These are phyloP conservation scores for Ustilago cynodontis DNA, from an alignment of 1,284 basidiomycete genomes.

Conservation along the genomic window DNA sequence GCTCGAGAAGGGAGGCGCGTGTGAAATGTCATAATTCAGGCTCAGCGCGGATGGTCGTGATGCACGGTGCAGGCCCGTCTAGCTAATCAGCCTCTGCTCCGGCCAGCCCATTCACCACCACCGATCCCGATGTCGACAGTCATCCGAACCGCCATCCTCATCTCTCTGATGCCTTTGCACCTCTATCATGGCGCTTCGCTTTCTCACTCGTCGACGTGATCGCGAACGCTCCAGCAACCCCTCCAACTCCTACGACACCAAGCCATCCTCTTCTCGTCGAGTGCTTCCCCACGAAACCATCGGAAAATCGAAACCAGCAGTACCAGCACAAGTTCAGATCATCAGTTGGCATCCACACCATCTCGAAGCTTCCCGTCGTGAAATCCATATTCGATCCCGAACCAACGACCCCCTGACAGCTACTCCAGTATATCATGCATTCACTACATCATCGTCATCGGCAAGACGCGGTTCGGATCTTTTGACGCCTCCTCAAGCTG, in stretches of 20 bases:
- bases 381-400: slow-evolving; percentile 15
- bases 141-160: neutral
- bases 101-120: neutral
- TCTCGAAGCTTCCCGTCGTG: slow-evolving; percentile 8
- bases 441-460: neutral
- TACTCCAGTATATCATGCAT: slow-evolving; percentile 7
- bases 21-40: neutral
- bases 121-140: too few relatives aligned
- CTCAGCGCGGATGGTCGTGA: neutral
- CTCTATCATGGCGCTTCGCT: slow-evolving; percentile 32
- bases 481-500: neutral
- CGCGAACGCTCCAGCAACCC: slow-evolving; percentile 6
- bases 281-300: neutral
- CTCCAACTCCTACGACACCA: neutral
- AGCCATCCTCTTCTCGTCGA: neutral
- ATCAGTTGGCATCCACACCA: slow-evolving; percentile 26
- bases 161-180: slow-evolving; percentile 4
- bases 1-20: neutral
- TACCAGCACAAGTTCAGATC: slow-evolving; percentile 31
- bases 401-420: neutral
- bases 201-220: slow-evolving; percentile 34
- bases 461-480: neutral
- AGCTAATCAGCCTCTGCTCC: too few relatives aligned
- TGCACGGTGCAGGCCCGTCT: neutral
- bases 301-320: slow-evolving; percentile 4